These are phyloP conservation scores for Chrysochromulina tobinii DNA, from an alignment of 78 protist genomes.

Conservation along the genomic window DNA sequence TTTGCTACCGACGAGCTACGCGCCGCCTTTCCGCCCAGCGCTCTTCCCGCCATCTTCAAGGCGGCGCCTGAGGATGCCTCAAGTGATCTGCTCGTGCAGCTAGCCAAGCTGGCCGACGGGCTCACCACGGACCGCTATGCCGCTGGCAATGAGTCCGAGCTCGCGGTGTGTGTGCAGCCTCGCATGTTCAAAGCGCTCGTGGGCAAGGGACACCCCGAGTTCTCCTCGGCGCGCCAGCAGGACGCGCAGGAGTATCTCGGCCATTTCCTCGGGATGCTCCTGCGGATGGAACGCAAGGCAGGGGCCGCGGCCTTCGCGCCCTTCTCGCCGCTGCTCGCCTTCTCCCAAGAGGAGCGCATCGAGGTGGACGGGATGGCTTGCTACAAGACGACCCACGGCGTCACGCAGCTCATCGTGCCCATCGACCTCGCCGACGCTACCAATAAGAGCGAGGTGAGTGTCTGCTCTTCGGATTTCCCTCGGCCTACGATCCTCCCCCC, in stretches of 20 bases:
- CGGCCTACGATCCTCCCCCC: neutral
- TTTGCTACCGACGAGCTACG: too few species aligned
- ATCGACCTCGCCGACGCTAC: too few species aligned
- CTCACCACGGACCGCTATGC: neutral
- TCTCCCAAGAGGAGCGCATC: constrained; percentile 1
- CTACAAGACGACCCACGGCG: too few species aligned
- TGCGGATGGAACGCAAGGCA: neutral
- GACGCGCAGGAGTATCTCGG: constrained; percentile 20
- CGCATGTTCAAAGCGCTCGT: constrained; percentile 39
- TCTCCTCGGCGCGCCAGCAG: constrained; percentile 47
- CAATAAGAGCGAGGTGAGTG: too few species aligned
- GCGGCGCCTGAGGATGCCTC: neutral
- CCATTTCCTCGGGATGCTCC: neutral
- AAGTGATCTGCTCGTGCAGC: constrained; percentile 12
- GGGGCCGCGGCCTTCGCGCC: neutral
- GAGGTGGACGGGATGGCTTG: too few species aligned
- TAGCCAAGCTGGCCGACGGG: constrained; percentile 39
- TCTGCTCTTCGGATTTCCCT: too few species aligned
- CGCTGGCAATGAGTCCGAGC: neutral
- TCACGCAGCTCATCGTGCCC: too few species aligned
- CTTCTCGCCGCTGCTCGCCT: neutral
- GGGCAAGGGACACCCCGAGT: constrained; percentile 51
- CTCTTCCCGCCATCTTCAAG: neutral
- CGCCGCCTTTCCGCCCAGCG: too few species aligned
- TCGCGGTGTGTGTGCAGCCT: constrained; percentile 6